Base-by-base conservation (phyloP, 2,329 filamentous ascomycete species). In the Xylariaceae sp. region DNA sequence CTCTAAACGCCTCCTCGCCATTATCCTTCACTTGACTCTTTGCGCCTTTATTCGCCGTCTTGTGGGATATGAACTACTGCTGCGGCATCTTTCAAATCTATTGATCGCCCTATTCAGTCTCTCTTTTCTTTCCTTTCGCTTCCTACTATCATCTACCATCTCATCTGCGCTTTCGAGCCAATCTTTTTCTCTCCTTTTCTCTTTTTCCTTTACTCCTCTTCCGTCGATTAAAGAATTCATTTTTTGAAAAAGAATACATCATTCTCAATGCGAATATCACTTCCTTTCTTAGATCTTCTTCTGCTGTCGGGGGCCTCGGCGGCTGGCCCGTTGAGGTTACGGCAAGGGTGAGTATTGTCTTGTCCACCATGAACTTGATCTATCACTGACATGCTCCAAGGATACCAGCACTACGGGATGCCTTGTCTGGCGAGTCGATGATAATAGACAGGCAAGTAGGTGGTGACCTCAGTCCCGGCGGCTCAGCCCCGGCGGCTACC, bases 281-380 rank as follows among this genome's bases (percentile, higher is more conserved):
- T 58, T 53, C 32, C 61, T 44, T 56, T 61, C 43, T 51, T 62
- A 47, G 51, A 58, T 37, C 46, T 64, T 35, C 54, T 63, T 37
- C 54, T 60, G 42, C 55, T 63, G 44, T 56, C 58, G 41, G 59
- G 51, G 45, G 56, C 54, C 48, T 60, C 55, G 42, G 60, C 59
- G 59, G 62, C 62, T 36, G 60, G 61, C 46, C 59, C 60, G 57
- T 49, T 61, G 55, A 60, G 56, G 54, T 51, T 53, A 29, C 50
- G 52, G 38, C 52, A 52, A 14, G 55, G 55, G 60, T 62, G 61
- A 22, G 58, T 55, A 35, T 34, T 44, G 40, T 27, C 23, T 11
- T 29, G 22, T 17, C 38, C 21, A 37, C 19, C 8, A 12, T 25
- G 25, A 17, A 27, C 42, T 21, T 20, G 23, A 35, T 37, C 27